Percentiles rank a stretch among this genome's conserved stretches.
These are phyloP conservation scores for Boletus semigastroideus DNA, from an alignment of 1,284 basidiomycete genomes.

Conservation along the genomic window DNA sequence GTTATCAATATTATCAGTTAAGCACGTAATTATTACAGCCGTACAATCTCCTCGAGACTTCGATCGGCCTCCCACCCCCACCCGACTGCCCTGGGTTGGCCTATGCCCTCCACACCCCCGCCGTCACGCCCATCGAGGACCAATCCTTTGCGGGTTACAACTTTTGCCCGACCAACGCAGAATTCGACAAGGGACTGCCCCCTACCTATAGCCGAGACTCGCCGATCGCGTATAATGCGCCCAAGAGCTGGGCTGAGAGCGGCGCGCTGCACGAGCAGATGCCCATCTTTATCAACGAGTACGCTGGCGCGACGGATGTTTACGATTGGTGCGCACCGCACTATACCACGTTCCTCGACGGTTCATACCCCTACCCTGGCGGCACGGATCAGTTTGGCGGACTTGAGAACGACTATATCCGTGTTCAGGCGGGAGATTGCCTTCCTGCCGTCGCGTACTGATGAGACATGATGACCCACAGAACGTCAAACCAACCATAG, in stretches of 20 bases:
- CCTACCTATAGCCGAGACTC: slow-evolving; percentile 16
- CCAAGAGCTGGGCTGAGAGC: slow-evolving; percentile 31
- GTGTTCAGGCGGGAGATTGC: slow-evolving; percentile 19
- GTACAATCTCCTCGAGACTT: slow-evolving; percentile 35
- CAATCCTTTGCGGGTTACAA: slow-evolving; percentile 21
- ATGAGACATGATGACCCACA: not conserved
- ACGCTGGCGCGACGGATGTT: slow-evolving; percentile 11
- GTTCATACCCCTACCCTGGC: slow-evolving; percentile 15
- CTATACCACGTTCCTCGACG: slow-evolving; percentile 11
- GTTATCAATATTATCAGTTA: slow-evolving; percentile 12
- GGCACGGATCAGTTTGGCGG: slow-evolving; percentile 8
- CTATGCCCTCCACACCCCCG: slow-evolving; percentile 25
- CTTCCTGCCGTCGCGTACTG: slow-evolving; percentile 26
- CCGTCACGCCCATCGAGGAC: slow-evolving; percentile 27
- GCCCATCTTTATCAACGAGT: slow-evolving; percentile 34
- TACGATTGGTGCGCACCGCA: slow-evolving; percentile 28
- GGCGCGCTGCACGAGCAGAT: slow-evolving; percentile 17
- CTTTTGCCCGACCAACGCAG: slow-evolving; percentile 11
- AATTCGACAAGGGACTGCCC: slow-evolving; percentile 20
- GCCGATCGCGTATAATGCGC: slow-evolving; percentile 20
- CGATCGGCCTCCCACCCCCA: slow-evolving; percentile 30
- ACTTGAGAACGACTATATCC: slow-evolving; percentile 17
- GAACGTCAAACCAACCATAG: slow-evolving; percentile 1
- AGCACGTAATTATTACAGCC: slow-evolving; percentile 31
- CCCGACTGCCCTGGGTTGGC: slow-evolving; percentile 24